These are phyloP conservation scores for Pleurotus eryngii DNA, from an alignment of 768 basidiomycete genomes.

Conservation along the genomic window DNA sequence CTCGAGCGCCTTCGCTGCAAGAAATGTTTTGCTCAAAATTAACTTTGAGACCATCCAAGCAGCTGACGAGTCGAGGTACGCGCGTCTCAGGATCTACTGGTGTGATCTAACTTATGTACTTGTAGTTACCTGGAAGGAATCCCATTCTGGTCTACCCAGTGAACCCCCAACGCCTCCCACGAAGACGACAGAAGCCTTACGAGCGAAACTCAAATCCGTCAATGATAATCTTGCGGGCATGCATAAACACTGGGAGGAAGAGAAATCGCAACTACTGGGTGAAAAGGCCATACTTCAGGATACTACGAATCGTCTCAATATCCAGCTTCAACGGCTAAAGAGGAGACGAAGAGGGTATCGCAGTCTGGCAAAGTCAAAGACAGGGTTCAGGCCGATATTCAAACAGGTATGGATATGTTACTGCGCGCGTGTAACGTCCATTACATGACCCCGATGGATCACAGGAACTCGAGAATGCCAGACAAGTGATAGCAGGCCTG, in stretches of 20 bases:
- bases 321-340: conserved; percentile 57
- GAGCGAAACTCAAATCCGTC: conserved; percentile 54
- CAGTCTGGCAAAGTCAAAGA: conserved; percentile 52
- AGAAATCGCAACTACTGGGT: conserved; percentile 56
- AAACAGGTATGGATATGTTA: conserved; percentile 48
- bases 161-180: conserved; percentile 71
- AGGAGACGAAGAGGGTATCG: conserved; percentile 49
- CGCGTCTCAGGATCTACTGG: neutral
- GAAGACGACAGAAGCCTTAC: conserved; percentile 62
- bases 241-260: conserved; percentile 69
- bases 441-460: neutral
- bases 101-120: neutral
- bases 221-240: conserved; percentile 62
- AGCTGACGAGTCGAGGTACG: conserved; percentile 60
- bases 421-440: neutral
- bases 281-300: conserved; percentile 76
- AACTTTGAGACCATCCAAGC: conserved; percentile 44
- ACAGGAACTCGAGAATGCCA: conserved; percentile 73
- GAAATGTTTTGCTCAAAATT: conserved; percentile 62
- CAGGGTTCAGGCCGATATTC: conserved; percentile 44
- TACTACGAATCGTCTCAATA: conserved; percentile 62
- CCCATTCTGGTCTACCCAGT: conserved; percentile 40
- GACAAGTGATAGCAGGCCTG: conserved; percentile 59
- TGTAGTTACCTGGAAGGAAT: conserved; percentile 52
- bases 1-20: conserved; percentile 63